Evolutionary conservation across 164 flowering plant genomes (phyloP).

Genomic region (Chloranthus sessilifolius): DNA sequence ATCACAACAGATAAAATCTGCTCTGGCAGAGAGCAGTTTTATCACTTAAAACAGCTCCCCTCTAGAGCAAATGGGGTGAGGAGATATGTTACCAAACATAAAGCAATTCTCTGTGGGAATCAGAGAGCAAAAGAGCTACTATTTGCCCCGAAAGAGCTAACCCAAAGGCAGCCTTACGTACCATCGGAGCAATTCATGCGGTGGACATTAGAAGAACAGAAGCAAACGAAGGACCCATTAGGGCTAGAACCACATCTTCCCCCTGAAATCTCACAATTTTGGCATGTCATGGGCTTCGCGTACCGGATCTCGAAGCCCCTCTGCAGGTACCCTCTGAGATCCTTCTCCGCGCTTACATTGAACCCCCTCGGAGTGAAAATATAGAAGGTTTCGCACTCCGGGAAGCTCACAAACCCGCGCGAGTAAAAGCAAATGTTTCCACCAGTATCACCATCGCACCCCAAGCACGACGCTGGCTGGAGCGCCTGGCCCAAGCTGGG

Average conservation of each 20-base stretch:
- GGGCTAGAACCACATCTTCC: neutral
- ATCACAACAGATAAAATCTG: too few species aligned
- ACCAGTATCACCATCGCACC: neutral
- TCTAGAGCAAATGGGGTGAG: too few species aligned
- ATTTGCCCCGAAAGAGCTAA: too few species aligned
- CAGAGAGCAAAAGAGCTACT: too few species aligned
- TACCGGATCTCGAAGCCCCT: neutral
- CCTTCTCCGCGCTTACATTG: constrained; percentile 1
- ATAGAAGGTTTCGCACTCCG: neutral
- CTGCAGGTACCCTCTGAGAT: neutral
- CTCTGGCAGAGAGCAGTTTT: too few species aligned
- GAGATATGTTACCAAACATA: too few species aligned
- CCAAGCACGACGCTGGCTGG: neutral
- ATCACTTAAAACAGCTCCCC: too few species aligned
- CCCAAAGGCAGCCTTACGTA: too few species aligned
- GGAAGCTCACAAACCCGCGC: neutral
- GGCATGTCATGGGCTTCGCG: neutral
- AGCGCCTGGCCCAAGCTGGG: neutral
- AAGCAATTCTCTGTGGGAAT: too few species aligned
- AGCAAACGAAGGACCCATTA: neutral
- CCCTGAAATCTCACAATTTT: neutral
- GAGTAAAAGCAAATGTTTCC: neutral
- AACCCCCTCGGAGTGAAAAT: neutral
- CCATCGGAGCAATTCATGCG: neutral
- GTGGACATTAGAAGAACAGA: neutral